Base-by-base conservation (phyloP, 768 basidiomycete species). In the Fibroporia radiculosa region DNA sequence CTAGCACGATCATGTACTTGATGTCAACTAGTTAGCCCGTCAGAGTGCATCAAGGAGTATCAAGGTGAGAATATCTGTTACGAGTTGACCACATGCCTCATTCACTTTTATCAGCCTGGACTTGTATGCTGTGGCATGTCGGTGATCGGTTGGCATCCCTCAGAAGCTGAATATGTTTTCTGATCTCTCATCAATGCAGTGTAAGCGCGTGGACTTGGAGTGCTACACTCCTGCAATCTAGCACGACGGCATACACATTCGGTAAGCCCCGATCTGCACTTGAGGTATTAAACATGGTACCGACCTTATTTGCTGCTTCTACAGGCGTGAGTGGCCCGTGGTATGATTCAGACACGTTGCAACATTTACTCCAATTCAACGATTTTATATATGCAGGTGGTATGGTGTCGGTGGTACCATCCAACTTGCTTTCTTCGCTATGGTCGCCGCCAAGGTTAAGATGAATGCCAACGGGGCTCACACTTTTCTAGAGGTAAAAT, bases 141-240 rank as follows among this genome's bases (percentile, higher is more conserved):
- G 29, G 24, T 11, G 34, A 32, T 31, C 42, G 13, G 23, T 36
- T 48, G 13, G 19, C 20, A 29, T 22, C 26, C 24, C 19, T 34
- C 25, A 18, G 32, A 36, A 13, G 20, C 31, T n/a, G n/a, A n/a
- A 16, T 32, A 22, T 45, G 23, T 44, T 40, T 28, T 11, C 14
- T 23, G 22, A 31, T 42, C 27, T 37, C 23, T 40, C 24, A 40
- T 6, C 18, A 27, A n/a, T 10, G 2, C 38, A 71, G 70, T 42
- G 72, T 75, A 6, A 72, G 72, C 44, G 75, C 75, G 0, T 74
- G 73, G 75, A 77, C 74, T 11, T 76, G 74, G 75, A 74, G 73
- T 40, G 74, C 74, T 1, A 77, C 75, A 0, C 63, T 77, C 12
- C 62, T 77, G n/a, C 73, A 74, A 46, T 74, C 74, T 1, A 71